These are phyloP conservation scores for Trypanosoma mega DNA, from an alignment of 208 protist genomes.

Conservation along the genomic window DNA sequence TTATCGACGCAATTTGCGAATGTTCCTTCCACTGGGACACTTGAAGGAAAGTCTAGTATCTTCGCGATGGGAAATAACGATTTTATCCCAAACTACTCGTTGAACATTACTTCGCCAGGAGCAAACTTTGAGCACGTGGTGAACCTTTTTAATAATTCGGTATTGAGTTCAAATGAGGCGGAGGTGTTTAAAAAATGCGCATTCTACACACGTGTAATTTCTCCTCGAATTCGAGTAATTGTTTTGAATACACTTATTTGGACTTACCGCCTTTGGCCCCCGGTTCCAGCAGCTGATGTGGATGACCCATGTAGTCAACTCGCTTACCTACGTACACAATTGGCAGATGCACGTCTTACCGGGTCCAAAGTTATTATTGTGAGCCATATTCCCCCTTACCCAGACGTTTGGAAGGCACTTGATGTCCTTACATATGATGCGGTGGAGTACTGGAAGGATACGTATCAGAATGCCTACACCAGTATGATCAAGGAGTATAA, in stretches of 20 bases:
- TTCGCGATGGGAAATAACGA: conserved; percentile 77
- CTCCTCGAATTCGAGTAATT: conserved; percentile 39
- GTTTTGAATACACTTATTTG: conserved; percentile 78
- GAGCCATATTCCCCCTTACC: conserved; percentile 69
- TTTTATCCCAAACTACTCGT: conserved; percentile 67
- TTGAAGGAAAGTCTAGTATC: conserved; percentile 21
- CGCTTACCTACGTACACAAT: conserved; percentile 43
- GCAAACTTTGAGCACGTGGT: conserved; percentile 29
- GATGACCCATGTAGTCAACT: conserved; percentile 76
- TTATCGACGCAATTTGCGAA: conserved; percentile 14
- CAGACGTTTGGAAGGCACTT: conserved; percentile 48
- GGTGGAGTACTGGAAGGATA: conserved; percentile 72
- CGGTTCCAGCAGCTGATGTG: conserved; percentile 31
- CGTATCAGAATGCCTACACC: conserved; percentile 50
- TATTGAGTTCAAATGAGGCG: conserved; percentile 44
- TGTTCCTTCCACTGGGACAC: conserved; percentile 22
- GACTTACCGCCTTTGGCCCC: conserved; percentile 34
- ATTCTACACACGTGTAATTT: conserved; percentile 55
- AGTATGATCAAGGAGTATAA: conserved; percentile 45
- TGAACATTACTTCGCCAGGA: conserved; percentile 26
- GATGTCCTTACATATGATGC: conserved; percentile 28
- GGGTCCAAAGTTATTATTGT: conserved; percentile 69
- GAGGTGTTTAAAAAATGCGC: conserved; percentile 45
- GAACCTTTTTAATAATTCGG: conserved; percentile 21
- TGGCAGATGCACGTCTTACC: conserved; percentile 34